A percentile compares a stretch with the other conserved stretches of the same genome.
These are phyloP conservation scores for Tricholoma saponaceum DNA, from an alignment of 768 basidiomycete species.

Conservation along the genomic window DNA sequence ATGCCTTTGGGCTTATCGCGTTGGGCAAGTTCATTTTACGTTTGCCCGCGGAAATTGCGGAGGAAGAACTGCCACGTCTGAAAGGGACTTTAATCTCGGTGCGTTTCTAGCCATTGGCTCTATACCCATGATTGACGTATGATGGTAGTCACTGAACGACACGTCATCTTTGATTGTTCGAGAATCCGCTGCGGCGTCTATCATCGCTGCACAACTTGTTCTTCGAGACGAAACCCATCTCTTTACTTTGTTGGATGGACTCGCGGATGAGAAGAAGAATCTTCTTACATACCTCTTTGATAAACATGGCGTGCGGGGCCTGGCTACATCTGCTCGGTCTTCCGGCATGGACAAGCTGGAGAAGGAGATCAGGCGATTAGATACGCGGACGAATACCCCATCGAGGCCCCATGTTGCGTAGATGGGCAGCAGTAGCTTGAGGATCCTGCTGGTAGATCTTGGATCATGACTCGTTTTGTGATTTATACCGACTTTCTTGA, in stretches of 20 bases:
- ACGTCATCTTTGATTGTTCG: conserved; percentile 71
- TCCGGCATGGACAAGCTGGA: conserved; percentile 66
- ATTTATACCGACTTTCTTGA: neutral
- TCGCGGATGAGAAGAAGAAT: conserved; percentile 91
- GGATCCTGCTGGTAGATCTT: neutral
- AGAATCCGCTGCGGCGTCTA: conserved; percentile 77
- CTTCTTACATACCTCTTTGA: conserved; percentile 86
- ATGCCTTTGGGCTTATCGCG: conserved; percentile 81
- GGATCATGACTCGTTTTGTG: neutral
- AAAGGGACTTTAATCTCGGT: conserved; percentile 68
- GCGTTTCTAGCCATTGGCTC: conserved; percentile 18
- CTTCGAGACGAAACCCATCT: conserved; percentile 80
- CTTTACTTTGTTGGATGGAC: conserved; percentile 73
- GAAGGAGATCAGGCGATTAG: conserved; percentile 77
- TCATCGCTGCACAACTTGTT: conserved; percentile 81
- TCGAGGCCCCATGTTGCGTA: conserved; percentile 26
- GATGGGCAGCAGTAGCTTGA: neutral
- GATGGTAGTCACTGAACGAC: conserved; percentile 62
- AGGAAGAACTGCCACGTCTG: conserved; percentile 81
- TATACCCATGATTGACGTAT: neutral
- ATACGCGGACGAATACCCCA: conserved; percentile 76
- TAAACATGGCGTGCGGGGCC: conserved; percentile 73
- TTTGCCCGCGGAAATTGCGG: conserved; percentile 78
- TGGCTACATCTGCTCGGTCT: conserved; percentile 28
- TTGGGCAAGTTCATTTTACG: conserved; percentile 80